Evolutionary conservation across 352 stramenopile genomes (phyloP), one percentile per base, ranked within the genome.

Genomic region (Pythium insidiosum): DNA sequence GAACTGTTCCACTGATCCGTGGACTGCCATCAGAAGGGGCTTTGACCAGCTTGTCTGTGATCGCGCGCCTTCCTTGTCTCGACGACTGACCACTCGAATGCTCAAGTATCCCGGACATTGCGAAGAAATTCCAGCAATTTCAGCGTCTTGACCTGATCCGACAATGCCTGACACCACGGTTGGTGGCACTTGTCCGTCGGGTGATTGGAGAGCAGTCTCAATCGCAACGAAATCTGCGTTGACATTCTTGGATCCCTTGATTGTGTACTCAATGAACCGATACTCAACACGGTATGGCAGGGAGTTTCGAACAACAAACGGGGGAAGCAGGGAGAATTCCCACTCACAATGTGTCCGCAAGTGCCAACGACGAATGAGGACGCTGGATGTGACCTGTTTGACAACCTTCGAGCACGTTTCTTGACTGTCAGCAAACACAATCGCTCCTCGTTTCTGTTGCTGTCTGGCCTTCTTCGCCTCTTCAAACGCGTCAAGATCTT

Each of bases 261-360:
- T 52, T 38, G 83, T 82, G 63, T 94, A 94, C 45, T 94, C 81
- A 3, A 90, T 58, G 47, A 91, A 90, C 1, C 77, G 72, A 51
- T 88, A 94, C 38, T 94, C 78, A 37, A 94, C 61, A 38, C 76
- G 67, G 53, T 94, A 94, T 22, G 81, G 81, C 23, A 94, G 50
- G 29, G 81, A 86, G 50, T 94, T 94, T n/a, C 78, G 81, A 16
- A 94, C 65, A 11, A 91, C 74, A 43, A 94, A 88, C n/a, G 74
- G 62, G 43, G 81, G 73, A 10, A 90, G 26, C 11, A 94, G 47
- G 5, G 73, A 75, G 4, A 91, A 49, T 52, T 94, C 81, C 72
- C 72, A 94, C 43, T 91, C 76, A 26, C 91, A 79, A 46, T 87
- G 66, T 4, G 73, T 74, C n/a, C 65, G 73, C 15, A 88, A 39